Conservation (phyloP, 2,329 filamentous ascomycete genomes). For the Arthrobotrys entomopaga region DNA sequence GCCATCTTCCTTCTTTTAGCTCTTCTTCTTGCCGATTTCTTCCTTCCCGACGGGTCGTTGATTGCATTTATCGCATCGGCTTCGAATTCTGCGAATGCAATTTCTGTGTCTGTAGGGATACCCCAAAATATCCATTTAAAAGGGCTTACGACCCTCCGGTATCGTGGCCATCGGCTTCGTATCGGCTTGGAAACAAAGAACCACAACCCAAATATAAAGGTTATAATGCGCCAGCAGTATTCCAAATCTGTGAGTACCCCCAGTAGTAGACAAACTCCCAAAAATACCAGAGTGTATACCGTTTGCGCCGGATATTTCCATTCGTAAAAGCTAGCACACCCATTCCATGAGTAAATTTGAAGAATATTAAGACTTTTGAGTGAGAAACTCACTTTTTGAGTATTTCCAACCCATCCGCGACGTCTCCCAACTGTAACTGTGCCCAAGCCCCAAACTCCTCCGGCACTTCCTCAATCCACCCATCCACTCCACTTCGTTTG, state of each 20-base stretch:
- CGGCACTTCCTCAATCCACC: constrained; percentile 39
- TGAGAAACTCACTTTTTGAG: constrained; percentile 26
- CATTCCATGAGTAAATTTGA: background rate
- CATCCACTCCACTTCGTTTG: constrained; percentile 28
- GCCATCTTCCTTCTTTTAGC: constrained; percentile 26
- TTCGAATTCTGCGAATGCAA: constrained; percentile 43
- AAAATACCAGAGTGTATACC: constrained; percentile 28
- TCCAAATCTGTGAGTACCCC: constrained; percentile 23
- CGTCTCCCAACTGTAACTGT: constrained; percentile 34
- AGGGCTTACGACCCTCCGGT: constrained; percentile 37
- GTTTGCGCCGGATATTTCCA: constrained; percentile 41
- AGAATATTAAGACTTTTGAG: background rate
- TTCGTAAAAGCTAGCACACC: constrained; percentile 33
- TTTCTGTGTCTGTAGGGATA: constrained; percentile 40
- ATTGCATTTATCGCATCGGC: constrained; percentile 34
- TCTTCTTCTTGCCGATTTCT: constrained; percentile 32
- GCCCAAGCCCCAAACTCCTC: constrained; percentile 23
- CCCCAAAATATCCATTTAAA: constrained; percentile 47
- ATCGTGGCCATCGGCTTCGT: constrained; percentile 29
- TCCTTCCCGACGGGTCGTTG: constrained; percentile 22
- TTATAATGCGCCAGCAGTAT: constrained; percentile 39
- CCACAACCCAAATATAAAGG: constrained; percentile 41
- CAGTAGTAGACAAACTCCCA: constrained; percentile 25
- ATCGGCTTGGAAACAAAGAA: constrained; percentile 44
- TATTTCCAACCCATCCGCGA: constrained; percentile 38